phyloP scores from a whole-genome alignment of 1,284 basidiomycete genomes.

The Xerocomus amazonicus region DNA sequence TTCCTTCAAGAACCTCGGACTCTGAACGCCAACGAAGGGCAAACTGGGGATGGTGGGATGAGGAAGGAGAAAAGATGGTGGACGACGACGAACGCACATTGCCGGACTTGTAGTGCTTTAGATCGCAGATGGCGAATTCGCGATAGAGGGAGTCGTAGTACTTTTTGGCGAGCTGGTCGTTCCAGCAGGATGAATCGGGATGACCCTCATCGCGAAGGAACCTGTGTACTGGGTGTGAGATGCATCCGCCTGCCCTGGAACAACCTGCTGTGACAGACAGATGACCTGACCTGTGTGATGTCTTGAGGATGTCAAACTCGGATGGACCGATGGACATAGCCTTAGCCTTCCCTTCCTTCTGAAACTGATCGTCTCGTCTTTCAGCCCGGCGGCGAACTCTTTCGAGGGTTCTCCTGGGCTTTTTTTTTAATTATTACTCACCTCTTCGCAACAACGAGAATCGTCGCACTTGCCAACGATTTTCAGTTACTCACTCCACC shows the following conservation, averaged over 20 bases:
- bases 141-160: constrained; percentile 86
- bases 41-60: constrained; percentile 49
- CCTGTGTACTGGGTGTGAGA: constrained; percentile 38
- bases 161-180: constrained; percentile 79
- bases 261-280: too few relatives aligned
- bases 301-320: constrained; percentile 67
- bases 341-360: too few relatives aligned
- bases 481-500: too few relatives aligned
- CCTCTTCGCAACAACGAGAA: neutral
- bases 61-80: neutral
- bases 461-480: too few relatives aligned
- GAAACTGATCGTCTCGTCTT: neutral
- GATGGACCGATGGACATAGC: constrained; percentile 22
- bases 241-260: too few relatives aligned
- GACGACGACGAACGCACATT: constrained; percentile 46
- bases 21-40: constrained; percentile 91
- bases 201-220: constrained; percentile 69
- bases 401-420: neutral
- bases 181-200: constrained; percentile 52
- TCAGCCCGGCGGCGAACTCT: neutral
- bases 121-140: constrained; percentile 88
- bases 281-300: constrained; percentile 64
- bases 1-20: constrained; percentile 77
- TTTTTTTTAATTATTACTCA: too few relatives aligned
- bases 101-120: constrained; percentile 94